A percentile compares a stretch with the other conserved stretches of the same genome.
phyloP scores from a whole-genome alignment of 1,284 basidiomycete genomes.

The Ganoderma leucocontextum region DNA sequence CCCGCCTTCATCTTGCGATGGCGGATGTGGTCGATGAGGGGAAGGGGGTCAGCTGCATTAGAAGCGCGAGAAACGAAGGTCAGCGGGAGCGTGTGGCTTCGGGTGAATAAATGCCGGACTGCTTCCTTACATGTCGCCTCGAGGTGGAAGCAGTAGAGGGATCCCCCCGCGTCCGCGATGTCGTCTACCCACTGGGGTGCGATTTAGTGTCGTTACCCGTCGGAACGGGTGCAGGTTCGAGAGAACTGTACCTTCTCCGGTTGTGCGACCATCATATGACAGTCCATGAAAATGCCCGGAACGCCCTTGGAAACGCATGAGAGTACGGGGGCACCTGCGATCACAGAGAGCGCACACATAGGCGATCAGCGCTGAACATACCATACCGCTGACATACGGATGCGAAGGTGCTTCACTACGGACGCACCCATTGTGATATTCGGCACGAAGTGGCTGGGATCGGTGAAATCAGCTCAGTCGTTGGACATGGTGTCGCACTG shows the following conservation, averaged over 20 bases:
- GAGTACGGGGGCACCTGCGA: constrained; percentile 87
- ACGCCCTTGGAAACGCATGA: constrained; percentile 89
- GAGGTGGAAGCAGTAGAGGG: constrained; percentile 96
- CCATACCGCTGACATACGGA: background rate
- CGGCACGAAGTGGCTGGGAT: constrained; percentile 91
- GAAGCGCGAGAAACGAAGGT: background rate
- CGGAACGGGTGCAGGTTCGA: background rate
- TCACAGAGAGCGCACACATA: background rate
- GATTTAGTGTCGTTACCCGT: background rate
- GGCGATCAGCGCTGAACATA: constrained; percentile 27
- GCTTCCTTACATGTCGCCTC: constrained; percentile 86
- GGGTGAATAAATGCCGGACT: background rate
- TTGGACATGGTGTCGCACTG: constrained; percentile 2
- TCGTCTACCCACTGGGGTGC: constrained; percentile 89
- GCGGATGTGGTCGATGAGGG: constrained; percentile 83
- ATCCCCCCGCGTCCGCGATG: constrained; percentile 94
- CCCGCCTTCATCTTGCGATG: constrained; percentile 87
- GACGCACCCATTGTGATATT: constrained; percentile 94
- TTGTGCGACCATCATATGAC: constrained; percentile 99
- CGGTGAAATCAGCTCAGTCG: constrained; percentile 31
- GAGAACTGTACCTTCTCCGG: constrained; percentile 78
- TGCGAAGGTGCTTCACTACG: constrained; percentile 9
- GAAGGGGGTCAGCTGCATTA: constrained; percentile 69
- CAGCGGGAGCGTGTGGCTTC: background rate
- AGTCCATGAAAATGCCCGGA: constrained; percentile 99